Base-by-base conservation (phyloP, 2,329 filamentous ascomycete species). In the Torrubiellomyces zombiae region DNA sequence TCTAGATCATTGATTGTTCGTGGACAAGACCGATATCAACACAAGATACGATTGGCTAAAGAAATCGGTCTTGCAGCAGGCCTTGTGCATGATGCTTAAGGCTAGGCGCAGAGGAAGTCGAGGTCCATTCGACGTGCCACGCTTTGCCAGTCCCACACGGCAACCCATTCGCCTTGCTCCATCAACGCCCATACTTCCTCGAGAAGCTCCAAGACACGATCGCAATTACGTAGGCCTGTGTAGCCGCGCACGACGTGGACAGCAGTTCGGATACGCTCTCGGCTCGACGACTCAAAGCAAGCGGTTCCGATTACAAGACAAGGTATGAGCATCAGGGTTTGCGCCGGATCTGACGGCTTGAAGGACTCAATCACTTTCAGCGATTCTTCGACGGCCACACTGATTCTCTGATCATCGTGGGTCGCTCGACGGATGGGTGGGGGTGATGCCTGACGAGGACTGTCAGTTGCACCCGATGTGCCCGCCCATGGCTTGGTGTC, bases 101-200 rank as follows among this genome's bases (percentile, higher is more conserved):
- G 44, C 49, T 33, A 55, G 14, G 51, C 44, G 40, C 63, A 67
- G 3, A 68, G 49, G 35, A 72, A 71, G 42, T 71, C 62, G 18
- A 72, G 51, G 0, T 52, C 56, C 45, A 70, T 57, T 6, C 50
- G 39, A 26, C 53, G 47, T 1, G 67, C 67, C 15, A 73, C 55
- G 4, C 51, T 50, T 32, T 73, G 67, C 68, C 68, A 75, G 41
- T 75, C 70, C 70, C 70, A 75, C 6, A 64, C 66, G 11, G 56
- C 54, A 14, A 53, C 37, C 60, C 66, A 72, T 24, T 73, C 63
- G 12, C 60, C 64, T 7, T 45, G 42, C 14, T 62, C 63, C 65
- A 74, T 73, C 13, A 65, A 51, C 13, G 51, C 45, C 69, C 69
- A 75, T 3, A 74, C 51, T 35, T 64, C 59, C 34, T 69, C 61